Evolutionary conservation across 768 basidiomycete species (phyloP).

Genomic region (Termitomyces sp.): DNA sequence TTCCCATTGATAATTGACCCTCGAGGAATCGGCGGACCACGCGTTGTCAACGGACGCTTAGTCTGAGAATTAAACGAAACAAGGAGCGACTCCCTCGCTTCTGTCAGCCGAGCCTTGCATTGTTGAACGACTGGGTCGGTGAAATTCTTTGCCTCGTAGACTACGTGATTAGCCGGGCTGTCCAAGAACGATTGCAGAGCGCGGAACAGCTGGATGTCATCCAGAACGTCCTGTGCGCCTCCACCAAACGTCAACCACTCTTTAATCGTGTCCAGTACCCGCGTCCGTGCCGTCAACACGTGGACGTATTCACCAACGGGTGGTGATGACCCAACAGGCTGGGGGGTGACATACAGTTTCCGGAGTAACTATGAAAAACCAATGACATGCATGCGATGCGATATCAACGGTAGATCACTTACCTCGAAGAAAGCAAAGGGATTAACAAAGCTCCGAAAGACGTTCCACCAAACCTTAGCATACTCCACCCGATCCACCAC

Average conservation of each 20-base stretch:
- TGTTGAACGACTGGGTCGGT: slow-evolving; percentile 44
- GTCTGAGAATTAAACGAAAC: slow-evolving; percentile 54
- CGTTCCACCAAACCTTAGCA: slow-evolving; percentile 78
- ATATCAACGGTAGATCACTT: slow-evolving; percentile 17
- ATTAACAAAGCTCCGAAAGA: slow-evolving; percentile 78
- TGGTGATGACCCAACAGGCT: slow-evolving; percentile 39
- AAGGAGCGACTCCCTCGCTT: slow-evolving; percentile 40
- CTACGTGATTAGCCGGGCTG: slow-evolving; percentile 48
- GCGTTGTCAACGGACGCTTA: slow-evolving; percentile 50
- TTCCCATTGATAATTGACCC: slow-evolving; percentile 14
- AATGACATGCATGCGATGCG: too few species aligned
- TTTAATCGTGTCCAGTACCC: slow-evolving; percentile 62
- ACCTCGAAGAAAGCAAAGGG: slow-evolving; percentile 87
- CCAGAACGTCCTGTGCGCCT: slow-evolving; percentile 77
- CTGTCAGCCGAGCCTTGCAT: slow-evolving; percentile 44
- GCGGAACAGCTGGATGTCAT: slow-evolving; percentile 64
- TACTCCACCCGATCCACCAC: slow-evolving; percentile 74
- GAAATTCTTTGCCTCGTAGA: slow-evolving; percentile 40
- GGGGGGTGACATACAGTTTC: slow-evolving; percentile 65
- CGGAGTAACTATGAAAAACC: slow-evolving; percentile 68
- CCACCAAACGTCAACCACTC: slow-evolving; percentile 76
- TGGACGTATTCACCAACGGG: slow-evolving; percentile 47
- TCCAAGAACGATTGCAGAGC: slow-evolving; percentile 61
- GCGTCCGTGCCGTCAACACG: slow-evolving; percentile 51
- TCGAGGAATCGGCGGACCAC: slow-evolving; percentile 16